These are phyloP conservation scores for Cladosporium sp. DNA, from an alignment of 2,329 filamentous ascomycete species.

Conservation along the genomic window DNA sequence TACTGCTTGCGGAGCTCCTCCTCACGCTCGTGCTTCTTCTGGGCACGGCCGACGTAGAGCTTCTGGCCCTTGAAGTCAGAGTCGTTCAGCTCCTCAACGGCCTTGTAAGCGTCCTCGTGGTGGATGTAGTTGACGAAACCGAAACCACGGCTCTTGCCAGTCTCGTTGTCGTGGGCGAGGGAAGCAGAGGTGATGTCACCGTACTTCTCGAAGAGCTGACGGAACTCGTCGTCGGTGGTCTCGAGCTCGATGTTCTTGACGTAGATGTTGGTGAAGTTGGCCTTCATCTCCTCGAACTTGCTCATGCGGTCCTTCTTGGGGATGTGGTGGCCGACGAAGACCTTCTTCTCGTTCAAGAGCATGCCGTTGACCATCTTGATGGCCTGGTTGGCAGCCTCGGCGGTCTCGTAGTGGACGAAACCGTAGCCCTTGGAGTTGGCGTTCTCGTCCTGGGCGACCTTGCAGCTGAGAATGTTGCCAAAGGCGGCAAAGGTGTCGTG, in stretches of 20 bases:
- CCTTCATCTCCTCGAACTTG: slow-evolving; percentile 99
- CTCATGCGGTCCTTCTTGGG: slow-evolving; percentile 99
- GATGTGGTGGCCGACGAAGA: slow-evolving; percentile 98
- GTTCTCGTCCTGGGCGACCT: slow-evolving; percentile 96
- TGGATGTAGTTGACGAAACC: slow-evolving; percentile 93
- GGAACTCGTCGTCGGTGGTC: slow-evolving; percentile 90
- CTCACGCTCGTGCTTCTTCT: slow-evolving; percentile 99
- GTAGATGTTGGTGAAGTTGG: slow-evolving; percentile 99
- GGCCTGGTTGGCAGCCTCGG: slow-evolving; percentile 91
- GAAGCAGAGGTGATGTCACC: slow-evolving; percentile 96
- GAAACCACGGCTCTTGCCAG: slow-evolving; percentile 88
- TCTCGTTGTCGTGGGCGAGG: slow-evolving; percentile 87
- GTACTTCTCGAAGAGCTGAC: slow-evolving; percentile 84
- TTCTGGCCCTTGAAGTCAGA: slow-evolving; percentile 92
- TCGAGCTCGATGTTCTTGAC: slow-evolving; percentile 95
- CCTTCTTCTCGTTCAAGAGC: slow-evolving; percentile 99
- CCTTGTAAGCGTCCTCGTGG: slow-evolving; percentile 81
- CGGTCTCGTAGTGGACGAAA: slow-evolving; percentile 99
- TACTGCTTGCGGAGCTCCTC: slow-evolving; percentile 99
- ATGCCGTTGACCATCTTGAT: slow-evolving; percentile 99
- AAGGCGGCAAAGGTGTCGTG: slow-evolving; percentile 99
- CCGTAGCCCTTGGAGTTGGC: slow-evolving; percentile 98
- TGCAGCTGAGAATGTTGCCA: slow-evolving; percentile 98
- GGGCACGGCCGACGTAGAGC: slow-evolving; percentile 94
- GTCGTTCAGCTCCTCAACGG: slow-evolving; percentile 89